Base-by-base conservation (phyloP, 371 early-diverging fungal species). In the Lichtheimia hyalospora region DNA sequence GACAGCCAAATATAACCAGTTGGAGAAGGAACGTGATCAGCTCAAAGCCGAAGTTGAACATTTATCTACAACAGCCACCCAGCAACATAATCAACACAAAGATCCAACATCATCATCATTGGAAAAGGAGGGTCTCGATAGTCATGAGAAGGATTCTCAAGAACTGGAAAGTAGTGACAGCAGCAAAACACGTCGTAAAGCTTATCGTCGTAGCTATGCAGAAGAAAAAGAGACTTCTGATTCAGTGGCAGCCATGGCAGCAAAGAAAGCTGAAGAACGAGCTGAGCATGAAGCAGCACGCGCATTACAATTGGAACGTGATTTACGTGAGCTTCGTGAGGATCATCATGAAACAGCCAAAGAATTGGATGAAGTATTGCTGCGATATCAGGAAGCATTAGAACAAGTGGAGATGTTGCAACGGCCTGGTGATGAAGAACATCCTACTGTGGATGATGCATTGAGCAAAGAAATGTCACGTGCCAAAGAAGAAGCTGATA, bases 391-490 rank as follows among this genome's bases (percentile, higher is more conserved):
- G 61, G 74, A 74, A 46, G 63, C 63, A 5, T 51, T 66, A 13
- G 78, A 78, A 23, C 63, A 62, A 49, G 46, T 66, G 3, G 72
- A 71, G 7, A 13, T 48, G 2, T 28, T 65, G 39, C 52, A 67
- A 27, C 52, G 49, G 12, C 52, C 24, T 21, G 27, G 34, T 40
- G 52, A 57, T 49, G 41, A 62, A 20, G 50, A 55, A 14, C 46
- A 54, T 2, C 34, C 48, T 20, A 24, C 27, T 18, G 44, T 40
- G 14, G 16, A 55, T 58, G 41, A 57, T 8, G 68, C 61, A 28
- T 60, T 74, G 6, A 64, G 63, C 54, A 65, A 74, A 46, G 77
- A 77, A 61, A 77, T 77, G 50, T 55, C 63, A n/a, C 69, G 70
- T 14, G 77, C 77, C 25, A 70, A 72, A 49, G 73, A 70, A 43